Evolutionary conservation across 495 filamentous ascomycete genomes (phyloP), one percentile per base, ranked within the genome.

Genomic region (Astrocystis sublimbata): DNA sequence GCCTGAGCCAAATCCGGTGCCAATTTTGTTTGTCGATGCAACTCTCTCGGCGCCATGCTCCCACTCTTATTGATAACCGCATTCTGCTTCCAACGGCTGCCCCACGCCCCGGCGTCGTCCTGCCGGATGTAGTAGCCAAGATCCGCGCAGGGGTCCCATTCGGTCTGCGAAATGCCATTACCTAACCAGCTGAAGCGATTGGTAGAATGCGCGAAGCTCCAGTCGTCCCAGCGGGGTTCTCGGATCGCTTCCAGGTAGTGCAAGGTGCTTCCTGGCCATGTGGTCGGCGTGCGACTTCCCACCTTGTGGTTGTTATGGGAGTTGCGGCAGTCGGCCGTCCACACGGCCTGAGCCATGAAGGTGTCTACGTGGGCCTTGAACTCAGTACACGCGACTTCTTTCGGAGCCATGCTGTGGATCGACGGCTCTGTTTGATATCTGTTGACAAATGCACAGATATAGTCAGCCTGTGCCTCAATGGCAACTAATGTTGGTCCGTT

Each of bases 171-270:
- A 28, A 70, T 60, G 62, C 81, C 81, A 69, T 83, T 80, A 38
- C 80, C 79, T 68, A 84, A 65, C 63, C 77, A 79, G 19, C 70
- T 68, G 69, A 83, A 83, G 28, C 81, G 63, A 51, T 83, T 81
- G 6, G 71, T 71, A 0, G 64, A 61, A 61, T 83, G 82, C 49
- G 69, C 63, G 40, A 82, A 52, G 3, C 82, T 70, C 65, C 75
- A 86, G 63, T 85, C 83, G 51, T 86, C 82, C 33, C 65, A 71
- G 1, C 82, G 73, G 2, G 78, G 72, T 38, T 75, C 65, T 41
- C 75, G 71, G 38, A 86, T 52, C 3, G 77, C 74, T 49, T 87
- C 80, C 51, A 83, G 78, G 65, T 80, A 86, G 60, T 83, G 79
- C 9, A 81, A 66, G 6, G 71, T 69, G 26, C 71, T 78, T 1